A percentile compares a stretch with the other conserved stretches of the same genome.
Conservation (phyloP, 805 yeast species). For the Kodamaea leandrae region DNA sequence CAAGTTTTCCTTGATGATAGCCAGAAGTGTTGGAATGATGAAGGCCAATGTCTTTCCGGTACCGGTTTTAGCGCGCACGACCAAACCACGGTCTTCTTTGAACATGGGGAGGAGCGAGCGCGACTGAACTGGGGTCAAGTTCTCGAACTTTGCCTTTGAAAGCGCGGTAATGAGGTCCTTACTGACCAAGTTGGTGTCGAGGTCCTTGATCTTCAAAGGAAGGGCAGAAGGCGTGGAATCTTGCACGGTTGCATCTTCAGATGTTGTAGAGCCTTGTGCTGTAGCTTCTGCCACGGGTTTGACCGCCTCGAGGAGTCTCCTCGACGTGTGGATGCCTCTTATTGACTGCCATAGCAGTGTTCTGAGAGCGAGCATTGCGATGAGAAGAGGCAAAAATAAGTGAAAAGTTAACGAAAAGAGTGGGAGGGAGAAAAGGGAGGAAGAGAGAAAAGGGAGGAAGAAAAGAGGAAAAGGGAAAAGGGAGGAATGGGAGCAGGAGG, state of each 20-base stretch:
- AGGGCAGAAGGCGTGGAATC: background rate
- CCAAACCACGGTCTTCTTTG: conserved; percentile 56
- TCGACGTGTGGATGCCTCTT: background rate
- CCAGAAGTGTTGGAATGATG: conserved; percentile 74
- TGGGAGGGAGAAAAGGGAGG: background rate
- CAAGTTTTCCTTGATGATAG: conserved; percentile 33
- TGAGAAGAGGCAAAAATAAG: background rate
- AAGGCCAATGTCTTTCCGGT: conserved; percentile 94
- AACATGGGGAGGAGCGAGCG: conserved; percentile 59
- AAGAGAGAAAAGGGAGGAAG: background rate
- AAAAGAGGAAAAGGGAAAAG: background rate
- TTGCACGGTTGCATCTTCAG: background rate
- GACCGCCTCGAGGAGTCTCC: background rate
- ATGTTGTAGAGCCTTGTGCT: background rate
- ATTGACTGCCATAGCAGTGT: conserved; percentile 1
- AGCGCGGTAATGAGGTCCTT: conserved; percentile 30
- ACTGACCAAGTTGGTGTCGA: conserved; percentile 6
- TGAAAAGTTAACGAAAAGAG: background rate
- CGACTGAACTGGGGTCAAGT: conserved; percentile 69
- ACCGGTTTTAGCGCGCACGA: conserved; percentile 91
- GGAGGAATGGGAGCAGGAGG: background rate
- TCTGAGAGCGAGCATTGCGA: background rate
- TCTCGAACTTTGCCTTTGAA: conserved; percentile 43
- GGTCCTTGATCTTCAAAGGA: conserved; percentile 5
- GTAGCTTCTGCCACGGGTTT: conserved; percentile 1